Evolutionary conservation across 179 eudicot genomes (phyloP), one percentile per base, ranked within the genome.

Genomic region (Sideroxylon spinosum): DNA sequence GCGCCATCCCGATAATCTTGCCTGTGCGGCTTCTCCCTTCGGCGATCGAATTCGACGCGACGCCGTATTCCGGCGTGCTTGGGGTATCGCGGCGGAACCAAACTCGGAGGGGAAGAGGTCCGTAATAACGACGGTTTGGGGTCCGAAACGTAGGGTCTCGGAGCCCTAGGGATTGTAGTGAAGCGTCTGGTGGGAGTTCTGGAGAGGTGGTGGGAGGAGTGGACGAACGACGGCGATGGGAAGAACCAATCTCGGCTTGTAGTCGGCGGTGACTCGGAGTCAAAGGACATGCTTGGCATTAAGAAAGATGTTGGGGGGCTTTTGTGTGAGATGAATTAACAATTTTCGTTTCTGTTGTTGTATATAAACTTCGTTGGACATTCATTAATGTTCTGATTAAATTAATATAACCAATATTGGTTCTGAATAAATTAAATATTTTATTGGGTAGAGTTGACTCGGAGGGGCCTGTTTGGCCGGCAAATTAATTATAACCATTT

Each of bases 241-340:
- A 84, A 86, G 50, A 86, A 68, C 91, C 91, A 86, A 85, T 88
- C 91, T 26, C 91, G 56, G 85, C 81, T 77, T 73, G 61, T 57
- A 25, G 77, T 28, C 71, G 76, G 68, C 68, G 84, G 17, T 23
- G 86, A 68, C 14, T 79, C 80, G 5, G 85, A 68, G 85, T 73
- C 59, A 9, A 75, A 44, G 84, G 86, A 81, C 86, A 84, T 84
- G 59, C 9, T 59, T 55, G 67, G 73, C 49, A 78, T 74, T 6
- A 65, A 16, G 19, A 53, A 0, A 5, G 67, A 29, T 53, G 73
- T 70, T 49, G n/a, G 16, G 60, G 81, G 76, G 37, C 26, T 20
- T 48, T 50, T 17, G 44, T 37, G 44, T 37, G 44, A 37, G 44
- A 6, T 1, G 44, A 1, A 37, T 4, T 3, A 1, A 37, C 44